Evolutionary conservation across 768 basidiomycete species (phyloP).

Genomic region (Strobilomyces confusus): DNA sequence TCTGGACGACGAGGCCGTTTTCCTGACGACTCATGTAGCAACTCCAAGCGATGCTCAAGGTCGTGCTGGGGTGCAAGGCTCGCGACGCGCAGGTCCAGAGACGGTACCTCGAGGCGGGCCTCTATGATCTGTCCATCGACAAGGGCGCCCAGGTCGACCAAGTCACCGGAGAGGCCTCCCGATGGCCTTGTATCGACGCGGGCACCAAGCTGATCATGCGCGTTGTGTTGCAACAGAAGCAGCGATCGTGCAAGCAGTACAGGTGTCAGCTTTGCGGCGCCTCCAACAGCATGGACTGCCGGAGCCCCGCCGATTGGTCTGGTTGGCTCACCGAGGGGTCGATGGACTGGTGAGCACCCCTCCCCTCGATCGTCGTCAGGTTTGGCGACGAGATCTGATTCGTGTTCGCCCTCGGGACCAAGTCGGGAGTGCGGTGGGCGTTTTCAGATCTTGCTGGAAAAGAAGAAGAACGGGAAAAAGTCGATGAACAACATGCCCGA

Average conservation of each 20-base stretch:
- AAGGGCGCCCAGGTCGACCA: constrained; percentile 21
- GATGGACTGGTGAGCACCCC: constrained; percentile 20
- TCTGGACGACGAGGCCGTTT: neutral
- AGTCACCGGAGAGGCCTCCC: constrained; percentile 17
- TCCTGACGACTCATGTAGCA: constrained; percentile 12
- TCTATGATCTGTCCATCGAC: constrained; percentile 25
- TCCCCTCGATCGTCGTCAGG: neutral
- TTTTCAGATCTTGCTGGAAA: constrained; percentile 24
- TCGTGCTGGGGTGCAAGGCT: constrained; percentile 15
- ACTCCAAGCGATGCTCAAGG: constrained; percentile 18
- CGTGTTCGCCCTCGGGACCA: neutral
- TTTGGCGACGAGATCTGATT: neutral
- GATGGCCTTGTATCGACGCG: constrained; percentile 22
- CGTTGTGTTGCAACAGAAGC: constrained; percentile 19
- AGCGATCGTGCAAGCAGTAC: constrained; percentile 10
- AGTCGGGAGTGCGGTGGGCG: constrained; percentile 21
- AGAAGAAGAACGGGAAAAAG: constrained; percentile 12
- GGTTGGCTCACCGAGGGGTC: constrained; percentile 22
- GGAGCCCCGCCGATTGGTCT: constrained; percentile 4
- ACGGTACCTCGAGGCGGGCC: constrained; percentile 21
- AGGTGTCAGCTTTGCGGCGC: constrained; percentile 21
- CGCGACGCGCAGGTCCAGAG: constrained; percentile 20
- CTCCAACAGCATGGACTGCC: constrained; percentile 16
- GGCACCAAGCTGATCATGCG: constrained; percentile 25
- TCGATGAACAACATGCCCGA: neutral